These are phyloP conservation scores for Penicillium cosmopolitanum DNA, from an alignment of 495 filamentous ascomycete genomes.

Conservation along the genomic window DNA sequence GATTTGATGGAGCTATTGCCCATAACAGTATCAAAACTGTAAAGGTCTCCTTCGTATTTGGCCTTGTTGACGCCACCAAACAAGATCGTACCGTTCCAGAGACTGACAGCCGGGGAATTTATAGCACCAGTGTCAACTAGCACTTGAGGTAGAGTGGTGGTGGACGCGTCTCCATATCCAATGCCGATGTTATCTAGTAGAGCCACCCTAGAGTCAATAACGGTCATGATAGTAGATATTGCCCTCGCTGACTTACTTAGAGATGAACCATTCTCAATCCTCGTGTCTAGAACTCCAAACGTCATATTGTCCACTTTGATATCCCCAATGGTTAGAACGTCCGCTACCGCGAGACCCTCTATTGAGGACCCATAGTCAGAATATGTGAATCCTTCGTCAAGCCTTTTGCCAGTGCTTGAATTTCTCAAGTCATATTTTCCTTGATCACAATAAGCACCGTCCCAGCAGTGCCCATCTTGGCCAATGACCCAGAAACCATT, in stretches of 20 bases:
- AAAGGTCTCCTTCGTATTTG: conserved; percentile 12
- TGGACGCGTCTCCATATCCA: conserved; percentile 19
- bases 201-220: too few relatives aligned
- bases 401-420: too few relatives aligned
- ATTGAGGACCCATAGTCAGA: not conserved
- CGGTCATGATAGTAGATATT: too few relatives aligned
- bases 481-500: too few relatives aligned
- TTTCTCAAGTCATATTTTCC: too few relatives aligned
- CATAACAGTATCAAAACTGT: conserved; percentile 12
- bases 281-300: conserved; percentile 5
- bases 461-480: too few relatives aligned
- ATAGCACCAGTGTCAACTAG: conserved; percentile 16
- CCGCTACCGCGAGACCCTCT: conserved; percentile 11
- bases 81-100: conserved; percentile 12
- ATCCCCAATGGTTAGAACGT: conserved; percentile 12
- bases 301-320: conserved; percentile 13
- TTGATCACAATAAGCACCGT: too few relatives aligned
- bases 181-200: conserved; percentile 8
- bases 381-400: too few relatives aligned
- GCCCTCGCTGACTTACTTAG: too few relatives aligned
- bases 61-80: conserved; percentile 22
- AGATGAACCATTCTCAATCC: too few relatives aligned
- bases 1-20: conserved; percentile 12
- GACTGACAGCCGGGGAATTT: conserved; percentile 23
- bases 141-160: conserved; percentile 19